phyloP scores from a whole-genome alignment of 2,329 filamentous ascomycete species.

The Arthrobotrys conoides region DNA sequence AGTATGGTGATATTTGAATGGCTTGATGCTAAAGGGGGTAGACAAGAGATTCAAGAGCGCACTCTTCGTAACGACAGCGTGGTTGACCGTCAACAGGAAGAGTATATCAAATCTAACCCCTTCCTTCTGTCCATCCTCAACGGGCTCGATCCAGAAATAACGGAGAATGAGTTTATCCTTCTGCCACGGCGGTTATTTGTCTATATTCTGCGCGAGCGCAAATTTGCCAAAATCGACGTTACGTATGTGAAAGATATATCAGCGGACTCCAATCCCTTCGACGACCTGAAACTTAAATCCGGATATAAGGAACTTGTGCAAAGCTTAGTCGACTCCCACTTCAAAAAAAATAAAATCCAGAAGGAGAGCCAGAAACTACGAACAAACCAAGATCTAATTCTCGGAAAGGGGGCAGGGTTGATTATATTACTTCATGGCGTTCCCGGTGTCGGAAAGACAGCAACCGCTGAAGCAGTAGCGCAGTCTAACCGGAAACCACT shows the following conservation, averaged over 20 bases:
- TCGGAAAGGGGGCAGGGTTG: conserved; percentile 69
- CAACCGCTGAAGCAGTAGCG: conserved; percentile 66
- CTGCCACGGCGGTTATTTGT: conserved; percentile 69
- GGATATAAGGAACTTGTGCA: conserved; percentile 69
- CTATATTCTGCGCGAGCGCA: conserved; percentile 68
- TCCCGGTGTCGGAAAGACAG: conserved; percentile 71
- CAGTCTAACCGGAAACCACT: conserved; percentile 67
- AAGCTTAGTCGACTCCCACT: conserved; percentile 68
- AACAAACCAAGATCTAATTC: conserved; percentile 67
- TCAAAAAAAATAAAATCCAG: conserved; percentile 64
- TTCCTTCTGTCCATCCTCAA: conserved; percentile 64
- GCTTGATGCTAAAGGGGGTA: conserved; percentile 18
- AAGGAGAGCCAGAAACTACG: conserved; percentile 27
- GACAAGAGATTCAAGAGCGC: conserved; percentile 16
- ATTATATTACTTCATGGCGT: conserved; percentile 70
- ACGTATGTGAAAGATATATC: conserved; percentile 65
- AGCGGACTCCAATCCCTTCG: conserved; percentile 66
- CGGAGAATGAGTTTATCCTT: conserved; percentile 65
- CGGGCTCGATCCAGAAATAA: conserved; percentile 62
- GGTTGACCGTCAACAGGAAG: conserved; percentile 12
- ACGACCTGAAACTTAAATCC: conserved; percentile 67
- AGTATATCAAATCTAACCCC: conserved; percentile 65
- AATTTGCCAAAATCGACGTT: conserved; percentile 67
- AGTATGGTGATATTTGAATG: conserved; percentile 9
- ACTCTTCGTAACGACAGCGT: conserved; percentile 6